Percentiles rank a stretch among this genome's conserved stretches.
phyloP scores from a whole-genome alignment of 306 rosid genomes.

The Acacia acuminata region DNA sequence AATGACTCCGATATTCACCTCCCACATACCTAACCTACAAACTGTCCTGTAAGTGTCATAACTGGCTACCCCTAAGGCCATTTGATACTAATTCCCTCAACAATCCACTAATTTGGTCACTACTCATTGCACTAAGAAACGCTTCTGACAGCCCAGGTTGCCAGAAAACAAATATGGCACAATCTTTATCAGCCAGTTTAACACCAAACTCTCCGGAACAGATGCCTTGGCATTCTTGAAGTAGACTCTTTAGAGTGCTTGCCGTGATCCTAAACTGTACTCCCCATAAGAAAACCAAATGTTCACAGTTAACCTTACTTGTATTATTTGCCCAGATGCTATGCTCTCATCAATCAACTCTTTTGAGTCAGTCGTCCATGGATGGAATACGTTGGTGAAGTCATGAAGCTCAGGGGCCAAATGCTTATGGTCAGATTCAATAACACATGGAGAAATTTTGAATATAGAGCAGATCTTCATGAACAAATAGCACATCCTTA shows the following conservation, averaged over 20 bases:
- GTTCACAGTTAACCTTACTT: slow-evolving; percentile 53
- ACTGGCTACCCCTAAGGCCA: no score
- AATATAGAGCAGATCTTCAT: slow-evolving; percentile 68
- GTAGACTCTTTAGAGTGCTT: slow-evolving; percentile 50
- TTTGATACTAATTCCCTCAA: no score
- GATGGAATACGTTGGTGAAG: neutral
- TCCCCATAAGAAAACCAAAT: slow-evolving; percentile 84
- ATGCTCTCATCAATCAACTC: neutral
- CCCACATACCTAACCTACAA: no score
- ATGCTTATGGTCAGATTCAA: slow-evolving; percentile 29
- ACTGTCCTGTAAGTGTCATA: no score
- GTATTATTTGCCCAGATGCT: slow-evolving; percentile 53
- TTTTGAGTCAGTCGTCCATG: no score
- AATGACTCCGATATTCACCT: no score
- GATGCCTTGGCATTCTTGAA: slow-evolving; percentile 17
- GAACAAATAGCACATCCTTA: slow-evolving; percentile 64
- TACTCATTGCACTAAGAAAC: no score
- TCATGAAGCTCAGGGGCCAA: slow-evolving; percentile 46
- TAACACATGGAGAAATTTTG: slow-evolving; percentile 46
- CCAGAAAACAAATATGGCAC: slow-evolving; percentile 60
- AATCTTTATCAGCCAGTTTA: slow-evolving; percentile 65
- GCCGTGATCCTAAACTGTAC: slow-evolving; percentile 63
- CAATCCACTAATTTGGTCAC: no score
- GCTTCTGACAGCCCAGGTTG: no score
- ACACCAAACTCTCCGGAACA: slow-evolving; percentile 75